Evolutionary conservation across 2,329 filamentous ascomycete genomes (phyloP), one percentile per base, ranked within the genome.

Genomic region (Colletotrichum camelliae): DNA sequence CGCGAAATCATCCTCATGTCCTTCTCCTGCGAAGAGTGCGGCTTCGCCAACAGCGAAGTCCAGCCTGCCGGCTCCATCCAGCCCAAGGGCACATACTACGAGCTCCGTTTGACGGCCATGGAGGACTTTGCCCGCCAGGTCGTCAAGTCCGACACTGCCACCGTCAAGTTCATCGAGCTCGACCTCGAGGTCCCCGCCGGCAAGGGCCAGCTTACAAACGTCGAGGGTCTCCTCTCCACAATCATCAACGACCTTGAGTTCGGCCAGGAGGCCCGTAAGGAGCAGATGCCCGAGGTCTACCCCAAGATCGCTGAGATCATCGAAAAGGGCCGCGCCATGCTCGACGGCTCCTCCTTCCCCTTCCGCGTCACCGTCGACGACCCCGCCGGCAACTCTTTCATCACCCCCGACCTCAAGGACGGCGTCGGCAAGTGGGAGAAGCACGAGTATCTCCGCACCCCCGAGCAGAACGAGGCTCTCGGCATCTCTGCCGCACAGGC

Each of bases 1-100:
- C 95, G 96, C 87, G 96, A 99, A 85, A 93, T 99, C 78, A 95
- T 99, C 81, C 92, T 99, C 85, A 98, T 98, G 93, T 98, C 96
- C 77, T 99, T 99, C 85, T 91, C 92, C 79, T 99, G 97, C 88
- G 93, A 95, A 7, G 92, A 98, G 85, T 99, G 97, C 87, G 89
- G 93, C 82, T 94, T 96, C 86, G 92, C 94, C 79, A 98, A 98
- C 88, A 96, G 96, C 84, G 96, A 98, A 81, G 94, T 99, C 80
- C 96, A 98, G 83, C 93, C 96, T 10, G 97, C 97, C 33, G 96
- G 96, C 77, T 92, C 96, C 80, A 96, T 98, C 77, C 97, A 98
- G 86, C 94, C 96, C 80, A 95, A 95, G 81, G 97, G 97, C 70
- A 90, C 92, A 24, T 95, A 94, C 83, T 98, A 96, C 86, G 93